Percentiles rank a stretch among this genome's conserved stretches.
These are phyloP conservation scores for Hypoxylon lienhwacheense DNA, from an alignment of 495 filamentous ascomycete genomes.

Conservation along the genomic window DNA sequence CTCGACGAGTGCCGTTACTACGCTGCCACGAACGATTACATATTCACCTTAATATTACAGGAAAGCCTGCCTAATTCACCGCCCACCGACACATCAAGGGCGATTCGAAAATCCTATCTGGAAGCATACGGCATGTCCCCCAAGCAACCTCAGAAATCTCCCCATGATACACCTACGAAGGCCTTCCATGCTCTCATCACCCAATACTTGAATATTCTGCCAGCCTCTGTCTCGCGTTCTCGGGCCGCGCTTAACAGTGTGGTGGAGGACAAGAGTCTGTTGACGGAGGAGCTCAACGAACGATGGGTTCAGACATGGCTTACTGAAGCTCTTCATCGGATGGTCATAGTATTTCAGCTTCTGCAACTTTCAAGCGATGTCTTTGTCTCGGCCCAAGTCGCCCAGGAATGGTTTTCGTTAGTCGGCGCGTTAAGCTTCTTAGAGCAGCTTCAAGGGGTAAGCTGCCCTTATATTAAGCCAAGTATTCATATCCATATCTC, in stretches of 20 bases:
- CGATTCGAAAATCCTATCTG: constrained; percentile 35
- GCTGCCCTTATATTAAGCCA: constrained; percentile 27
- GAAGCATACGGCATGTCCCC: constrained; percentile 39
- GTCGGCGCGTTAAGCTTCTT: constrained; percentile 67
- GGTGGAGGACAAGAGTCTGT: constrained; percentile 33
- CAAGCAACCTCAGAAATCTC: constrained; percentile 33
- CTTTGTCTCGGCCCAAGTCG: constrained; percentile 60
- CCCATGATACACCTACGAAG: constrained; percentile 35
- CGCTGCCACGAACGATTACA: constrained; percentile 50
- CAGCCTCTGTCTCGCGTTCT: constrained; percentile 40
- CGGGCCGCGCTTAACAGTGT: constrained; percentile 31
- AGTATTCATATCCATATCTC: background rate
- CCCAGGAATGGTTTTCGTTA: constrained; percentile 71
- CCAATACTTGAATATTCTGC: constrained; percentile 44
- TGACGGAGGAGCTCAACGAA: constrained; percentile 56
- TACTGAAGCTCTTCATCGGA: constrained; percentile 68
- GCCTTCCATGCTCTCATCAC: constrained; percentile 45
- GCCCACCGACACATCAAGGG: constrained; percentile 32
- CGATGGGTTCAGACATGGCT: constrained; percentile 65
- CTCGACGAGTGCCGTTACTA: constrained; percentile 67
- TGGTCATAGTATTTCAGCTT: constrained; percentile 73
- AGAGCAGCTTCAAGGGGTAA: constrained; percentile 59
- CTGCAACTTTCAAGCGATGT: constrained; percentile 59
- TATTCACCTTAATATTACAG: constrained; percentile 49
- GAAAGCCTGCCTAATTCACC: constrained; percentile 33